A percentile compares a stretch with the other conserved stretches of the same genome.
phyloP scores from a whole-genome alignment of 2,329 filamentous ascomycete genomes.

The Aspergillus puulaauensis region DNA sequence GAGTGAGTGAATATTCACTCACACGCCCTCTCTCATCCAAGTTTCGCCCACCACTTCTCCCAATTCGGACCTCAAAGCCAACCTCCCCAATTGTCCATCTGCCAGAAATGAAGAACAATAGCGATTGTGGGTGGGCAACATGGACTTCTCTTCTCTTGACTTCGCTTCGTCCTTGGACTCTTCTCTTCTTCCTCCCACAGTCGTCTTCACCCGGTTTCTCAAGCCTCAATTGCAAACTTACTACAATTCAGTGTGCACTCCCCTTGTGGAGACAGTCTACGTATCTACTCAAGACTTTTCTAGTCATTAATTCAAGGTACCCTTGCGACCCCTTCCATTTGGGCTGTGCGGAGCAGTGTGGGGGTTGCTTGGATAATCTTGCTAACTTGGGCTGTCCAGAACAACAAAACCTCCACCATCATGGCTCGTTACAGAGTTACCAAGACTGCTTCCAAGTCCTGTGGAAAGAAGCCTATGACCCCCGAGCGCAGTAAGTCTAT shows the following conservation, averaged over 20 bases:
- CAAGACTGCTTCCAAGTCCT: not conserved
- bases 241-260: not conserved
- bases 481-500: not conserved
- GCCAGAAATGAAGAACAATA: constrained; percentile 8
- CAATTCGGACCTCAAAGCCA: constrained; percentile 15
- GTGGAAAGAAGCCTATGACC: not conserved
- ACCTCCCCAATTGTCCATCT: constrained; percentile 16
- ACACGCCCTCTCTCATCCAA: not conserved
- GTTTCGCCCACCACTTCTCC: not conserved
- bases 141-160: not conserved
- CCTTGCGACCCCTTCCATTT: not conserved
- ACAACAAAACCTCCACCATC: not conserved
- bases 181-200: not conserved
- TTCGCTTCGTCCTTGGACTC: not conserved
- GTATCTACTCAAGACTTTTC: not conserved
- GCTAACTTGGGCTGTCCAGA: not conserved
- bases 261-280: not conserved
- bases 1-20: constrained; percentile 10
- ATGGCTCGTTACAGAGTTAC: not conserved
- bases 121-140: not conserved
- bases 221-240: not conserved
- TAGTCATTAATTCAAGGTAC: not conserved
- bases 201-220: not conserved
- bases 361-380: not conserved
- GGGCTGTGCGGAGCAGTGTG: not conserved